phyloP scores from a whole-genome alignment of 2,329 filamentous ascomycete species.

The Phyllosticta ampelicida region DNA sequence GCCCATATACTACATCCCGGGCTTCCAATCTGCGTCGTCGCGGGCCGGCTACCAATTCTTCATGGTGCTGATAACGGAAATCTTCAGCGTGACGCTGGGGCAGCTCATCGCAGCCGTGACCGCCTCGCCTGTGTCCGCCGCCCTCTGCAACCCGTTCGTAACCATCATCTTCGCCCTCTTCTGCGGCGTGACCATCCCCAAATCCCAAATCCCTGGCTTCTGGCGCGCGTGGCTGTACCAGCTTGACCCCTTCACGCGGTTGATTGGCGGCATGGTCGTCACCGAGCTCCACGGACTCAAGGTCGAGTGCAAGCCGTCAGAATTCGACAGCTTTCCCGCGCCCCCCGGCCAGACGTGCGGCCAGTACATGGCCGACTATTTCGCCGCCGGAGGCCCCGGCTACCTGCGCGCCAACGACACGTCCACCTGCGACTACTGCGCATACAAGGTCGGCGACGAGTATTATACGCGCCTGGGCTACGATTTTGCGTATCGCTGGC shows the following conservation, averaged over 20 bases:
- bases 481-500: conserved; percentile 60
- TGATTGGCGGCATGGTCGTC: conserved; percentile 69
- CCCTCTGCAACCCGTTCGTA: conserved; percentile 71
- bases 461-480: conserved; percentile 63
- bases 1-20: conserved; percentile 75
- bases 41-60: conserved; percentile 81
- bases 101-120: conserved; percentile 66
- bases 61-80: conserved; percentile 70
- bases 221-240: conserved; percentile 75
- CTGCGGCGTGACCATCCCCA: conserved; percentile 76
- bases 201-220: conserved; percentile 64
- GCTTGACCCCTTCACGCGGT: conserved; percentile 71
- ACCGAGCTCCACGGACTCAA: conserved; percentile 59
- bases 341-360: conserved; percentile 59
- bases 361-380: conserved; percentile 64
- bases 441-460: conserved; percentile 68
- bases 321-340: conserved; percentile 59
- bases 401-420: conserved; percentile 61
- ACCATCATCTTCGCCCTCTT: conserved; percentile 76
- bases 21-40: conserved; percentile 50
- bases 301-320: conserved; percentile 50
- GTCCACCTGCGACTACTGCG: conserved; percentile 66
- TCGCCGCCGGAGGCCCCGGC: conserved; percentile 54
- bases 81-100: conserved; percentile 72
- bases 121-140: conserved; percentile 66